These are phyloP conservation scores for Schwanniomyces vanrijiae DNA, from an alignment of 805 yeast genomes.

Conservation along the genomic window DNA sequence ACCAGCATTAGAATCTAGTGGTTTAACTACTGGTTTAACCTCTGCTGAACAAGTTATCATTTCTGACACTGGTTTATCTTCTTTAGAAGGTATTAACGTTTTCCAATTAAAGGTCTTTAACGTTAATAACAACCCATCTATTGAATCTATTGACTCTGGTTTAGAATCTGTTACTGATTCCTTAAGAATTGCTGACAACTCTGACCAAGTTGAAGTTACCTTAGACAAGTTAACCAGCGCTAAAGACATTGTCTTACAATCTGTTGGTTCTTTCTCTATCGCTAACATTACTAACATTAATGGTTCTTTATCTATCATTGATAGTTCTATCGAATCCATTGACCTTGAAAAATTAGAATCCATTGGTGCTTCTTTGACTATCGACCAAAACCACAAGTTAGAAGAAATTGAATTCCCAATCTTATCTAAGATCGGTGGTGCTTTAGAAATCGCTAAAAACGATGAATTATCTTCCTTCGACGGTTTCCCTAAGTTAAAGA, in stretches of 20 bases:
- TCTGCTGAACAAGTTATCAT: slow-evolving; percentile 68
- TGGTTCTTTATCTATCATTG: slow-evolving; percentile 78
- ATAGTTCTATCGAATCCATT: slow-evolving; percentile 62
- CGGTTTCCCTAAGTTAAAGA: slow-evolving; percentile 71
- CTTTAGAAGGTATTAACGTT: slow-evolving; percentile 65
- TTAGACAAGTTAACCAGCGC: slow-evolving; percentile 80
- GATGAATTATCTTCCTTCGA: slow-evolving; percentile 60
- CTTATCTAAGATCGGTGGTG: slow-evolving; percentile 85
- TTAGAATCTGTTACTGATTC: slow-evolving; percentile 72
- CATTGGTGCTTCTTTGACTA: slow-evolving; percentile 80
- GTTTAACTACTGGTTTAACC: slow-evolving; percentile 68
- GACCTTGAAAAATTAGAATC: slow-evolving; percentile 53
- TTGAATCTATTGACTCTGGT: slow-evolving; percentile 69
- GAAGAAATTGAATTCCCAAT: slow-evolving; percentile 65
- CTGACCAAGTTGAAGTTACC: slow-evolving; percentile 66
- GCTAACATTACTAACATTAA: slow-evolving; percentile 68
- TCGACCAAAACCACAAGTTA: slow-evolving; percentile 73
- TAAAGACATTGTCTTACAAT: slow-evolving; percentile 83
- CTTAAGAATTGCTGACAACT: slow-evolving; percentile 82
- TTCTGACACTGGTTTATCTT: slow-evolving; percentile 70
- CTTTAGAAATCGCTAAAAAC: slow-evolving; percentile 88
- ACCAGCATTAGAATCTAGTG: slow-evolving; percentile 74
- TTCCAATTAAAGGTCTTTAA: slow-evolving; percentile 53
- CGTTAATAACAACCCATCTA: slow-evolving; percentile 87
- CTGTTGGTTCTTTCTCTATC: slow-evolving; percentile 71